Base-by-base conservation (phyloP, 352 stramenopile species). In the Plasmopara halstedii region DNA sequence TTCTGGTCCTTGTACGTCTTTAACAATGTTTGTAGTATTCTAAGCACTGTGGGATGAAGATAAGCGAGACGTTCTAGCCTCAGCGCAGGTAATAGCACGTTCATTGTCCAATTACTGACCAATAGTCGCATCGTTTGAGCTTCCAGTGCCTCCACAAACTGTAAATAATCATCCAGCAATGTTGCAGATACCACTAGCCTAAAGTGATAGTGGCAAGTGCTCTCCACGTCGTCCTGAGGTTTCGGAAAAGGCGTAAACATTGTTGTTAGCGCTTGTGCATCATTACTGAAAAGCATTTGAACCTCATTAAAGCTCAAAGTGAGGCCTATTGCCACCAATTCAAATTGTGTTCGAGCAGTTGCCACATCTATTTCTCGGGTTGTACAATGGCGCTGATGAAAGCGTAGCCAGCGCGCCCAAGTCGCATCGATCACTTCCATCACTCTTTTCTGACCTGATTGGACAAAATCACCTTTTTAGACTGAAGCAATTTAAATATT, bases 301-400 rank as follows among this genome's bases (percentile, higher is more conserved):
- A 73, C 27, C 27, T 76, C 42, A 9, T 53, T 32, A 21, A 56
- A 48, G 15, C 14, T 23, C 31, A 75, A 18, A 34, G 22, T 53
- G 32, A 83, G 34, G 0, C 71, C 71, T 20, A 58, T 61, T 19
- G 71, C 68, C 23, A 83, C 51, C 10, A 80, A 62, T 38, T 78
- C 69, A 34, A 70, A 83, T 62, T 88, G 71, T 14, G 37, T 36
- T 59, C 86, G 71, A 5, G 29, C 20, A 14, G 58, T 50, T 2
- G 46, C 51, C 1, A 47, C 29, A 3, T 50, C 52, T 18, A 59
- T 32, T 15, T 17, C 32, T 17, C 37, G 7, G 6, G 23, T 11
- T 1, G 25, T 31, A 14, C 11, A 11, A 34, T 62, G 46, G 5
- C 46, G 31, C 21, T 33, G 2, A 13, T 56, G 50, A 10, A 50